Evolutionary conservation across 805 yeast species (phyloP).

Genomic region (Wickerhamiella azymoides): DNA sequence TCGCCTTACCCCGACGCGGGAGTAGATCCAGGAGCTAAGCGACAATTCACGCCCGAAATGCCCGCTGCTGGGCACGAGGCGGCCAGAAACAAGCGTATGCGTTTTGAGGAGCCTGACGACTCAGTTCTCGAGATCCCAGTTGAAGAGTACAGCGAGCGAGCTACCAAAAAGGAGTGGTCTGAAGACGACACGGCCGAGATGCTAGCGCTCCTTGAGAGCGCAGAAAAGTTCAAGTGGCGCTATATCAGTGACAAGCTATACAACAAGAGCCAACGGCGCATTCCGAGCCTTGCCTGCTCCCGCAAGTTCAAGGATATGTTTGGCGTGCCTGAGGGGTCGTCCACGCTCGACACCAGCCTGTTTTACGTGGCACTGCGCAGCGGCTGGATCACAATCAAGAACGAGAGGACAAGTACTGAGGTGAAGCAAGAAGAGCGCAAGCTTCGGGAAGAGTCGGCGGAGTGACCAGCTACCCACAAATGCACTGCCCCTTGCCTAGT

Average conservation of each 20-base stretch:
- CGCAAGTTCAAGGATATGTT: conserved; percentile 41
- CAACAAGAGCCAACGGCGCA: conserved; percentile 26
- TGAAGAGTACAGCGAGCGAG: conserved; percentile 9
- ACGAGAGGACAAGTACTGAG: conserved; percentile 8
- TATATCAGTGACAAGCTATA: conserved; percentile 33
- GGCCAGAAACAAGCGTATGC: neutral
- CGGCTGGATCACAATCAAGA: conserved; percentile 31
- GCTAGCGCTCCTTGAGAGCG: conserved; percentile 34
- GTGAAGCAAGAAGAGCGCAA: conserved; percentile 6
- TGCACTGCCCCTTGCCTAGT: too few relatives aligned
- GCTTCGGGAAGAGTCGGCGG: neutral
- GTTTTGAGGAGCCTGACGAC: conserved; percentile 4
- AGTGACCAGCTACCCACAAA: too few relatives aligned
- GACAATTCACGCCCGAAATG: neutral
- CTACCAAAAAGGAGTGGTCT: conserved; percentile 23
- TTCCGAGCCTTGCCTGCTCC: conserved; percentile 40
- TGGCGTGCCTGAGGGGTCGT: conserved; percentile 39
- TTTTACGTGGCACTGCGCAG: conserved; percentile 36
- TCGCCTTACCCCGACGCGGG: conserved; percentile 4
- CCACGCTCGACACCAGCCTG: conserved; percentile 36
- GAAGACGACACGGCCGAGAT: conserved; percentile 35
- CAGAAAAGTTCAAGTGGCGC: conserved; percentile 48
- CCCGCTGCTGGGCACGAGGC: neutral
- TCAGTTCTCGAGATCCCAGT: conserved; percentile 13
- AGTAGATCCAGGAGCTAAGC: neutral